These are phyloP conservation scores for Yamadazyma aaseri DNA, from an alignment of 1,139 yeast genomes.

Conservation along the genomic window DNA sequence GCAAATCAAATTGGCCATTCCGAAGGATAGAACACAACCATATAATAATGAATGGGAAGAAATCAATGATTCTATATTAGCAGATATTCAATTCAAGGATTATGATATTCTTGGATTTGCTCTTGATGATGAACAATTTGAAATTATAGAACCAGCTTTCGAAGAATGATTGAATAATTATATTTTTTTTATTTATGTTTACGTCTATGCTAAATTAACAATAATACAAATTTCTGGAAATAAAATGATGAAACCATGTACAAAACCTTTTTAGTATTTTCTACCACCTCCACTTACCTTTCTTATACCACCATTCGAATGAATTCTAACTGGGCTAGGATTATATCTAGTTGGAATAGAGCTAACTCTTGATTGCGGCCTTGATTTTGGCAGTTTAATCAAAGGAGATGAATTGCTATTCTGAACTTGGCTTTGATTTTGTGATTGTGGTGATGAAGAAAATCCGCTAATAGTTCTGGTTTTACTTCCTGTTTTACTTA, in stretches of 20 bases:
- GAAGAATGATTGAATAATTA: constrained; percentile 33
- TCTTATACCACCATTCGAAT: constrained; percentile 37
- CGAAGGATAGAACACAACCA: constrained; percentile 39
- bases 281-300: constrained; percentile 31
- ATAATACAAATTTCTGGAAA: not conserved
- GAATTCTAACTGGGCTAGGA: constrained; percentile 24
- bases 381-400: constrained; percentile 29
- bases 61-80: constrained; percentile 25
- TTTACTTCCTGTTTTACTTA: constrained; percentile 51
- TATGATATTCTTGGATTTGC: constrained; percentile 44
- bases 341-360: constrained; percentile 22
- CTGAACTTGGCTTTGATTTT: constrained; percentile 8
- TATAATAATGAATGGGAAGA: constrained; percentile 43
- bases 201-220: constrained; percentile 1
- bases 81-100: constrained; percentile 32
- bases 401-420: constrained; percentile 22
- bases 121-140: constrained; percentile 33
- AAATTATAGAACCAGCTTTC: constrained; percentile 42
- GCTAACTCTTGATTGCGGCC: constrained; percentile 30
- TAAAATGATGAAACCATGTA: not conserved
- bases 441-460: constrained; percentile 40
- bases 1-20: constrained; percentile 39
- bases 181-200: not conserved
- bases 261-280: constrained; percentile 7
- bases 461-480: constrained; percentile 48